Conservation (phyloP, 257 asterid genomes). For the Prunella vulgaris region DNA sequence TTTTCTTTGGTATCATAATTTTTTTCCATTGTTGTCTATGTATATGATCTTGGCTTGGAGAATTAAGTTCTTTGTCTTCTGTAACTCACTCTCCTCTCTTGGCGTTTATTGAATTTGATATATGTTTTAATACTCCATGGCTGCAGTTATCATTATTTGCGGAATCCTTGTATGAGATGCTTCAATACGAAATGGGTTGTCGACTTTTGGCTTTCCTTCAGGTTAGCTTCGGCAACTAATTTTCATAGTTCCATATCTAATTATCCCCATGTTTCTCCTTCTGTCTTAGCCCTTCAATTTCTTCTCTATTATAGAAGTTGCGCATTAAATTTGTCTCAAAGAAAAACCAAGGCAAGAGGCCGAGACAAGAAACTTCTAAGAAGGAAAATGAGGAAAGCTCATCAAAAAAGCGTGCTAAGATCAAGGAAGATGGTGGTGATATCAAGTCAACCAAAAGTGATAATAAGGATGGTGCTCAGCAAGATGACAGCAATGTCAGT, state of each 20-base stretch:
- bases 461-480: constrained; percentile 24
- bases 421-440: constrained; percentile 33
- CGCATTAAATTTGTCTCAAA: constrained; percentile 46
- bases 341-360: constrained; percentile 73
- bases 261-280: background rate
- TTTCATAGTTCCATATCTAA: constrained; percentile 8
- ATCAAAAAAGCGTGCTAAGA: constrained; percentile 52
- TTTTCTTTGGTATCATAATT: background rate
- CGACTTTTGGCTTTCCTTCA: constrained; percentile 79
- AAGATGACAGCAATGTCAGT: constrained; percentile 13
- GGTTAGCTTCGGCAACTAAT: constrained; percentile 44
- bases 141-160: constrained; percentile 87
- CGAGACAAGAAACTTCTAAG: constrained; percentile 49
- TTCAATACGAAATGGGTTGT: constrained; percentile 86
- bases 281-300: constrained; percentile 1
- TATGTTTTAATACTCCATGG: background rate
- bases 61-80: background rate
- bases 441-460: constrained; percentile 24
- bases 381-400: constrained; percentile 45
- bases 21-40: background rate
- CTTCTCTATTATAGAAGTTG: constrained; percentile 47
- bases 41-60: background rate
- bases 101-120: constrained; percentile 1
- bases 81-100: background rate
- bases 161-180: constrained; percentile 87